Evolutionary conservation across 2,329 filamentous ascomycete genomes (phyloP), one percentile per base, ranked within the genome.

Genomic region (Colletotrichum lentis): DNA sequence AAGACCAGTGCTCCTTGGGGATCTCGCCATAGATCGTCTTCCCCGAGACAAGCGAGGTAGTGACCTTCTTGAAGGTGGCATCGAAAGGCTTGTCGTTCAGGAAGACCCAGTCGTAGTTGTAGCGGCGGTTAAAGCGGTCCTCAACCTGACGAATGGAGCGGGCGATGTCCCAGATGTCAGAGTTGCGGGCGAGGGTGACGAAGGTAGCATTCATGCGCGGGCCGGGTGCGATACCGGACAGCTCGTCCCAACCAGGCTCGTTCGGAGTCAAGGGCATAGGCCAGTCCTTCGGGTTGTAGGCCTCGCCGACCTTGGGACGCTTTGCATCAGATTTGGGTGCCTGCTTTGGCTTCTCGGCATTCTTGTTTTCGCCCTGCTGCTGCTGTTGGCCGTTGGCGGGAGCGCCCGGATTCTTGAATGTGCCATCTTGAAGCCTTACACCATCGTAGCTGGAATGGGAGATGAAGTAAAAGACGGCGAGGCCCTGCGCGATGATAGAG

Each of bases 71-170:
- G 86, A 99, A 99, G 11, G 89, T 90, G 3, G 92, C 91, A 77
- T 97, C 92, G 76, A 99, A 99, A 0, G 94, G 92, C 78, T 94
- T 89, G 78, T 99, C 96, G 81, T 99, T 99, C 70, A 99, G 84
- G 83, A 99, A 99, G 61, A 99, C 95, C 96, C 96, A 99, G 78
- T 98, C 95, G 81, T 99, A 99, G 83, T 97, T 90, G 84, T 92
- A 98, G 75, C 95, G 92, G 75, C 90, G 89, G 83, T 99, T 99
- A 88, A 99, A 99, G 76, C 96, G 92, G 80, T 99, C 96, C 81
- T 99, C 96, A 64, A 99, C 90, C 77, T 97, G 93, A 64, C 96
- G 93, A 76, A 99, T 99, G 14, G 94, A 97, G 76, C 93, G 89
- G 70, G 94, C 92, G 76, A 99, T 97, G 58, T 99, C 96, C 96